Base-by-base conservation (phyloP, 1,284 basidiomycete species). In the Laetiporus sulphureus region DNA sequence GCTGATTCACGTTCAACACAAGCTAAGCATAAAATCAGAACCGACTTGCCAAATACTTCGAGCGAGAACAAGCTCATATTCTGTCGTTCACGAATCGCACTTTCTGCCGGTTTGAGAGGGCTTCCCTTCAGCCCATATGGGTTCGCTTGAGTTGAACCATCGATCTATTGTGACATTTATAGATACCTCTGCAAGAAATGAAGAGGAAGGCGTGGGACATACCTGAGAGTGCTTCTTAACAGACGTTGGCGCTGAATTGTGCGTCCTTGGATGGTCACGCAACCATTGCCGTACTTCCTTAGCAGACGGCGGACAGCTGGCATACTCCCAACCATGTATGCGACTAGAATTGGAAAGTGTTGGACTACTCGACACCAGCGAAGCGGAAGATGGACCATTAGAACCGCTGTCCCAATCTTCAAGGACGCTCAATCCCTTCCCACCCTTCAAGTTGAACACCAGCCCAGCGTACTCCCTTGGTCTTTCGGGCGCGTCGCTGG, bases 261-360 rank as follows among this genome's bases (percentile, higher is more conserved):
- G 25, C 25, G 13, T 45, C 51, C 32, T 67, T 53, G 24, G 64
- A 56, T 25, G 53, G 44, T 8, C 7, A 8, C 6, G 18, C 18
- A 85, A 53, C 74, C 83, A 87, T 38, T 60, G 67, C 25, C 68
- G 69, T 8, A 72, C 65, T 54, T 77, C 65, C 38, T 61, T 67
- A 12, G 62, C 52, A 33, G 70, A 75, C 0, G 90, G 90, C 0
- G 91, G 85, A 32, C 58, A 55, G 31, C 70, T 65, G 0, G 78
- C 80, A 60, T 80, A 91, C 54, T 93, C 90, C 91, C 90, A 94
- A 2, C 85, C 87, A 24, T 63, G n/a, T n/a, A n/a, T n/a, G n/a
- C n/a, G n/a, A n/a, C n/a, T n/a, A n/a, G n/a, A n/a, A n/a, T n/a
- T n/a, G n/a, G n/a, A n/a, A n/a, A n/a, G n/a, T n/a, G n/a, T n/a